Base-by-base conservation (phyloP, 1,284 basidiomycete genomes). In the Marasmius fiardii region DNA sequence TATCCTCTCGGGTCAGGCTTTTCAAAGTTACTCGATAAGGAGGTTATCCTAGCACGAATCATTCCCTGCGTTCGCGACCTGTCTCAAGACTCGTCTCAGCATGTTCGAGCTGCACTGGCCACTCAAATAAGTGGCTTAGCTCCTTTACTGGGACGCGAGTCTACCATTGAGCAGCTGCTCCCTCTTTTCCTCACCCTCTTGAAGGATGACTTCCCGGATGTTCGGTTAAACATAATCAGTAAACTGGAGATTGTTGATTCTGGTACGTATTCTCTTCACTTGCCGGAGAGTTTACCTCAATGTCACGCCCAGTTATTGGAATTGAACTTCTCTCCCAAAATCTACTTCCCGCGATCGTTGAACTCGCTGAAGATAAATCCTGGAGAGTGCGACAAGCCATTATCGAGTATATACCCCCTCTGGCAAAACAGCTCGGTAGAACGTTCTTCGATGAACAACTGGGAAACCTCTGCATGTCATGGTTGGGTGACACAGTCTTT, bases 341-440 rank as follows among this genome's bases (percentile, higher is more conserved):
- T 59, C 86, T 99, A 37, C 83, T 99, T 21, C 97, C 97, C 7
- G 97, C 97, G 33, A 99, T 99, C 64, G 93, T 99, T 64, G 93
- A 98, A 70, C 79, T 99, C 45, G 96, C 97, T 23, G 97, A 99
- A 73, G 97, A 99, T 80, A 99, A 99, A 74, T 98, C 98, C 64
- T 99, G 97, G 97, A 90, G 97, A 51, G 97, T 99, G 43, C 90
- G 97, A 64, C 97, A 99, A 74, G 97, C 97, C 14, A 99, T 99
- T 74, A 99, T 99, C 73, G 97, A 99, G 74, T 98, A 99, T 75
- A 98, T 87, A 74, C 97, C 80, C 21, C 84, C 99, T 21, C 87
- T 99, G 41, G 95, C 97, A 48, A 96, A 92, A 21, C 97, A 99
- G 71, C 84, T 99, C 54, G 97, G 97, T 57, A 94, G 95, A 64